These are phyloP conservation scores for Coccomyxa sp. DNA, from an alignment of 139 green algal genomes.

Conservation along the genomic window DNA sequence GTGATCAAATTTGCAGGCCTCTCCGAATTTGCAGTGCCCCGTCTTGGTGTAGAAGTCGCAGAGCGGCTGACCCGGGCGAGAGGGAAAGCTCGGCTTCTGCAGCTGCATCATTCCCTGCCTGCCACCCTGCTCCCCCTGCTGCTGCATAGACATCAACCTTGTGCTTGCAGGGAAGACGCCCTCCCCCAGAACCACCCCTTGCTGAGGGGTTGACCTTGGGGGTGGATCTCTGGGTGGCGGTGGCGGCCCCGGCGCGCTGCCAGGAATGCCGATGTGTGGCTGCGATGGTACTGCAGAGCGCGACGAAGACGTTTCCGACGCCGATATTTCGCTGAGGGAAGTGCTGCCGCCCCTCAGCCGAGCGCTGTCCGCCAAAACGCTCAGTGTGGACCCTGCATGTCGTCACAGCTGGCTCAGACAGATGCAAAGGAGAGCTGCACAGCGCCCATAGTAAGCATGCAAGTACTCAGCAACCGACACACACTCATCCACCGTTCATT, in stretches of 20 bases:
- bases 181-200: neutral
- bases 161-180: neutral
- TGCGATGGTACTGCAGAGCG: too few species aligned
- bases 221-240: neutral
- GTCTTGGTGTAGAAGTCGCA: slow-evolving; percentile 93
- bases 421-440: too few species aligned
- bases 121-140: neutral
- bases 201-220: neutral
- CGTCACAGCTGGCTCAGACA: too few species aligned
- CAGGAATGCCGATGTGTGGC: neutral
- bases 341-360: too few species aligned
- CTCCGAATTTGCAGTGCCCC: slow-evolving; percentile 76
- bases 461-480: too few species aligned
- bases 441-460: too few species aligned
- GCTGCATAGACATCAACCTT: neutral
- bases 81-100: slow-evolving; percentile 47
- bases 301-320: too few species aligned
- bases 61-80: slow-evolving; percentile 48
- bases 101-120: slow-evolving; percentile 10
- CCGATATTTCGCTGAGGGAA: too few species aligned
- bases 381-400: too few species aligned
- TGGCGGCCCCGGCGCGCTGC: neutral
- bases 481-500: too few species aligned
- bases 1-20: slow-evolving; percentile 86
- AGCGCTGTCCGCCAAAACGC: too few species aligned